Evolutionary conservation across 2,329 filamentous ascomycete species (phyloP), one percentile per base, ranked within the genome.

Genomic region (Aspergillus sojae): DNA sequence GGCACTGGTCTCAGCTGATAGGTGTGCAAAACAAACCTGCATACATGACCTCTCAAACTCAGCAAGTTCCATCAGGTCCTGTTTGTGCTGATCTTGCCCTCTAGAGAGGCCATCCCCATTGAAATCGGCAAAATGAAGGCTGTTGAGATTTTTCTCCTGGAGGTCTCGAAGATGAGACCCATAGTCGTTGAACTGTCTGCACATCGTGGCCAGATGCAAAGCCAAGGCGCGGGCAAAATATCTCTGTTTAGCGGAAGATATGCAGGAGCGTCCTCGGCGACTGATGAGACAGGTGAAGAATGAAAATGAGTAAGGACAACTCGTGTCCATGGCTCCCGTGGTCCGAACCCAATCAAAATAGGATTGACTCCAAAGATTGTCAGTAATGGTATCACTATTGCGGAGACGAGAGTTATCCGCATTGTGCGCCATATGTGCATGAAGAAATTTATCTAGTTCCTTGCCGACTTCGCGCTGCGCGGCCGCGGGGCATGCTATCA

Each of bases 181-280:
- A 23, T 71, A 72, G 64, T 79, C 77, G 36, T 80, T 78, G 62
- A 79, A 78, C 62, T 72, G 70, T 41, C 68, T 71, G 58, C 68
- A 76, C 67, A 75, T 66, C 30, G 68, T 70, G 12, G 73, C 66
- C 9, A 74, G 70, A 62, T 74, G 68, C 2, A 45, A 58, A 53
- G 56, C 46, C 46, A 68, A 43, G 21, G 53, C 63, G 16, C 55
- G 45, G 1, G 57, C 61, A 16, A 67, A 23, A 52, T 60, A 67
- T 60, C 46, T 34, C 32, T 34, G 32, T 34, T 34, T 34, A 12
- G 32, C 11, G 32, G 32, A 34, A 12, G 32, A 34, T 34, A 34
- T 34, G 11, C 32, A 34, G 32, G 32, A 34, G 32, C 32, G 32
- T 12, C 32, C 32, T 34, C 11, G 32, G 32, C 32, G 32, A 32